Evolutionary conservation across 306 rosid genomes (phyloP), one percentile per base, ranked within the genome.

Genomic region (Arachis hypogaea): DNA sequence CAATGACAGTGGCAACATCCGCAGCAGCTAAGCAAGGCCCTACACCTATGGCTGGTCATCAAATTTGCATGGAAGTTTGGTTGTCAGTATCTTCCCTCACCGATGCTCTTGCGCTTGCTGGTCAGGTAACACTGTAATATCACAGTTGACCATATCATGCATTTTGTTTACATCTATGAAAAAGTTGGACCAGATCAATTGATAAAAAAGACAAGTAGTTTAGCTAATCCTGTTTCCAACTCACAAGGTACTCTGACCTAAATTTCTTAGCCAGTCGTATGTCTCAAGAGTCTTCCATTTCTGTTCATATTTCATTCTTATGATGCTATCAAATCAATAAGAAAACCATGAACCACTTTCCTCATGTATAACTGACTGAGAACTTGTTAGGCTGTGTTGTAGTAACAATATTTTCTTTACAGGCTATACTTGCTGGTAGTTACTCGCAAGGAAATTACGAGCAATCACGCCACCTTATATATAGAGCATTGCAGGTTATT

Each of bases 401-500:
- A 67, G 11, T 58, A n/a, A 43, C 75, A 72, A 54, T 57, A 68
- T 62, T 50, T 65, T 76, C 71, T 72, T 79, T 52, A 16, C 86
- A 94, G 99, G 76, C 99, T 28, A 91, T 94, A 74, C 91, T 94
- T 76, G 99, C 97, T 43, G 74, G 83, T 74, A 78, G 73, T 80
- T 94, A 88, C 86, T 82, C 99, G 11, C 69, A 83, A 71, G 85
- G 88, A 90, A 76, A 92, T 78, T 92, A 88, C 79, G 85, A 84
- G 73, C 84, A 84, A 76, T 82, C 99, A 73, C 95, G 97, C 64
- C 78, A 75, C n/a, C 74, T 94, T 68, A 80, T 84, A 78, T 89
- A 84, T 73, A 87, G 87, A 85, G 85, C 85, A 79, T 80, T 94
- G 71, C 96, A 94, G 96, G 99, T 90, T 41, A 79, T 36, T 66